Evolutionary conservation across 192 early-diverging fungal genomes (phyloP), one percentile per base, ranked within the genome.

Genomic region (Kickxella alabastrina): DNA sequence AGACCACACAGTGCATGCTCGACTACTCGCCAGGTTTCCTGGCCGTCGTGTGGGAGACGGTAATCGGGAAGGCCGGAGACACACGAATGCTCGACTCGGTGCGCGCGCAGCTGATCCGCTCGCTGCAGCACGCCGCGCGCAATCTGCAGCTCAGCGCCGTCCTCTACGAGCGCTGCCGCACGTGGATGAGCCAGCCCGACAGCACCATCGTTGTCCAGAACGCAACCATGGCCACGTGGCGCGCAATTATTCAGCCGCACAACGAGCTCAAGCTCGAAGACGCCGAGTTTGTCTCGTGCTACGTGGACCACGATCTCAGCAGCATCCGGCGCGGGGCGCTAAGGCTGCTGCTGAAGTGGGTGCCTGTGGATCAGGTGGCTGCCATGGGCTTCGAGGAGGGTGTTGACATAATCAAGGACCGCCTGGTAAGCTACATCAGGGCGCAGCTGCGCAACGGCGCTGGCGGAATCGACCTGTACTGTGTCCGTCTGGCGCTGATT

Each of bases 1-100:
- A 73, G 34, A 49, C 78, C 17, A 75, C 72, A 6, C 68, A 79
- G 41, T 25, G 54, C 1, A 43, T 79, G 44, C 58, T 75, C 15
- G 54, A 68, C 31, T 68, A 65, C 43, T 76, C 71, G n/a, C 64
- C 78, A 18, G 57, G 37, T 47, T 72, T 79, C 37, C 51, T 71
- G 24, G 26, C 39, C 2, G 65, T 75, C 10, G 62, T 79, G 10
- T 79, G 78, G 78, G 56, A 68, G 38, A 79, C 78, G 2, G 59
- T 76, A 13, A 57, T 62, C 14, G 31, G 40, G 26, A 66, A 68
- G 44, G 68, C 68, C 6, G 21, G 59, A 38, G 68, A 67, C 18
- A 32, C 31, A 1, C 26, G 28, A 17, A 59, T 71, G 31, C 59
- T 49, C 2, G 68, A 65, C 32, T 37, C 65, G 10, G 63, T 62